Percentiles rank a stretch among this genome's conserved stretches.
phyloP scores from a whole-genome alignment of 257 asterid genomes.

The Gardenia jasminoides region DNA sequence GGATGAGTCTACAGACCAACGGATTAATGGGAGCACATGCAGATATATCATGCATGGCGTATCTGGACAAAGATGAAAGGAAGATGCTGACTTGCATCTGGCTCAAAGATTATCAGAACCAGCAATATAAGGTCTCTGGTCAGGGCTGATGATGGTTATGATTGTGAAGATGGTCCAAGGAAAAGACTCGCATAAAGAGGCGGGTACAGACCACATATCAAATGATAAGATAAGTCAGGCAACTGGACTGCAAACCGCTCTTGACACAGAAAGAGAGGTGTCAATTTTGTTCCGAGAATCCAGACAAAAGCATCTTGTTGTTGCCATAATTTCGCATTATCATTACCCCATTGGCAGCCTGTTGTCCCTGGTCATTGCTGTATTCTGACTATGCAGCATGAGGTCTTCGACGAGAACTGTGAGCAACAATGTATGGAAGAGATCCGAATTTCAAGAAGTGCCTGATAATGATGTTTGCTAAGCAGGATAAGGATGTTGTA shows the following conservation, averaged over 20 bases:
- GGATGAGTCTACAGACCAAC: slow-evolving; percentile 40
- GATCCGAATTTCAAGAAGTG: slow-evolving; percentile 93
- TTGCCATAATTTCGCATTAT: slow-evolving; percentile 76
- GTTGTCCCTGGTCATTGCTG: slow-evolving; percentile 83
- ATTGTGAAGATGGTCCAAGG: slow-evolving; percentile 78
- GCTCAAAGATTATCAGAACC: slow-evolving; percentile 70
- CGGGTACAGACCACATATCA: slow-evolving; percentile 36
- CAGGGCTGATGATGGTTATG: slow-evolving; percentile 96
- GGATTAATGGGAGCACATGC: slow-evolving; percentile 71
- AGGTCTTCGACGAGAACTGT: slow-evolving; percentile 74
- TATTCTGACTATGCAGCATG: slow-evolving; percentile 93
- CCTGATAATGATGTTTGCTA: slow-evolving; percentile 86
- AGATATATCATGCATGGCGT: slow-evolving; percentile 65
- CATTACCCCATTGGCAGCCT: slow-evolving; percentile 76
- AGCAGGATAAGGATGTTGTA: slow-evolving; percentile 78
- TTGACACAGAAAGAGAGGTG: slow-evolving; percentile 88
- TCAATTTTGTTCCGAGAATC: slow-evolving; percentile 83
- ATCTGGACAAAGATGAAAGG: slow-evolving; percentile 67
- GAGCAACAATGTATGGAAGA: slow-evolving; percentile 92
- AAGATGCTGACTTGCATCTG: slow-evolving; percentile 77
- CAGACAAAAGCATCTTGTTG: slow-evolving; percentile 88
- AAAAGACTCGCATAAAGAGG: slow-evolving; percentile 58
- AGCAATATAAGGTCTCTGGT: slow-evolving; percentile 49
- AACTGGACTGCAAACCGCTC: slow-evolving; percentile 53
- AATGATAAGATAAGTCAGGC: slow-evolving; percentile 51